A percentile compares a stretch with the other conserved stretches of the same genome.
Conservation (phyloP, 176 grass and related monocot species). For the Guadua angustifolia region DNA sequence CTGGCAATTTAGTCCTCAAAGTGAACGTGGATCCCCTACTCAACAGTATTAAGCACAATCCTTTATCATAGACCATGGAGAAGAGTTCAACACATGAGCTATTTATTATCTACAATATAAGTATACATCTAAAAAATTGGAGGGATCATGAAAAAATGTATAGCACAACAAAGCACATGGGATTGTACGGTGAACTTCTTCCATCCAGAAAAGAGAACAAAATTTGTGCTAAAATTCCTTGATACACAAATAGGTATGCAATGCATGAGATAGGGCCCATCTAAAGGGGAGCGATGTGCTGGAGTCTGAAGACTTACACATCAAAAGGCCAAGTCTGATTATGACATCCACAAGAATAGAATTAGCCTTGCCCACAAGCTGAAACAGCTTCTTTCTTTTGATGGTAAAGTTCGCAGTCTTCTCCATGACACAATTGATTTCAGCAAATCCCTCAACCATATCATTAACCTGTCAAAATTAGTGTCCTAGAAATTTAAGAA, state of each 20-base stretch:
- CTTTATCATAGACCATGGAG: too few species aligned
- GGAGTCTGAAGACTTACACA: slow-evolving; percentile 47
- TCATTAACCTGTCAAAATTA: slow-evolving; percentile 77
- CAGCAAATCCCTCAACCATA: slow-evolving; percentile 96
- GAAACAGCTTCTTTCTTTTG: slow-evolving; percentile 96
- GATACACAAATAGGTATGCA: not conserved
- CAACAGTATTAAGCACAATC: too few species aligned
- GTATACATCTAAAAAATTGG: too few species aligned
- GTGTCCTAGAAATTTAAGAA: slow-evolving; percentile 18
- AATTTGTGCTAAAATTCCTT: not conserved
- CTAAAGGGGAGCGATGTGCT: not conserved
- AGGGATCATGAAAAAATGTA: not conserved
- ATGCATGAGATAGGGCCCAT: not conserved
- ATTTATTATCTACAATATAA: too few species aligned
- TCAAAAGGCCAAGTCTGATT: slow-evolving; percentile 92
- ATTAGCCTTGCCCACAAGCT: slow-evolving; percentile 93
- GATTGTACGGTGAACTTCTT: slow-evolving; percentile 13
- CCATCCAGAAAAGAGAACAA: slow-evolving; percentile 24
- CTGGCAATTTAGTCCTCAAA: too few species aligned
- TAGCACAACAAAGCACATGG: not conserved
- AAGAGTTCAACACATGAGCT: too few species aligned
- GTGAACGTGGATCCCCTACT: too few species aligned
- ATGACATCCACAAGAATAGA: slow-evolving; percentile 81
- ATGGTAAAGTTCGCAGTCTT: slow-evolving; percentile 90
- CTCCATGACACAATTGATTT: slow-evolving; percentile 93